phyloP scores from a whole-genome alignment of 306 rosid genomes.

The apple (Malus domestica) region DNA sequence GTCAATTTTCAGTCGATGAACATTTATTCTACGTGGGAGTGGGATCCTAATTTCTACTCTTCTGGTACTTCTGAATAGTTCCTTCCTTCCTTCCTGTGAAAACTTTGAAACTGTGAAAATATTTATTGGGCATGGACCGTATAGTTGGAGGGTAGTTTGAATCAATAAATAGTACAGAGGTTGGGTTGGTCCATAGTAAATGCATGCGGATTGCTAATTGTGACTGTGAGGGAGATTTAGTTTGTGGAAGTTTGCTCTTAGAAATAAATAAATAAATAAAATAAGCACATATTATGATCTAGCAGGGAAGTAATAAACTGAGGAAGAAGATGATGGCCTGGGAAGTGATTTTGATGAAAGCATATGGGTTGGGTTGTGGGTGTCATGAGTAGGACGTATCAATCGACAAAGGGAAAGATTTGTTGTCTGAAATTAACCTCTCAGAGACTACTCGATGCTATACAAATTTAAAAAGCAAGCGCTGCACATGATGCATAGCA shows the following conservation, averaged over 20 bases:
- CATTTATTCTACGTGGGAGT: background rate
- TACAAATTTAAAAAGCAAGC: background rate
- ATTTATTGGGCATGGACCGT: slow-evolving; percentile 29
- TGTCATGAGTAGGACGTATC: slow-evolving; percentile 97
- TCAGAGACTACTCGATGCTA: background rate
- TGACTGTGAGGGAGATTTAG: background rate
- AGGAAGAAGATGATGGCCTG: background rate
- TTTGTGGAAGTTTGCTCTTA: slow-evolving; percentile 49
- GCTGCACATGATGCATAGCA: background rate
- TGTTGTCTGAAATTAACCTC: slow-evolving; percentile 29
- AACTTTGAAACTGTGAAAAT: slow-evolving; percentile 15
- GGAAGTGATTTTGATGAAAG: background rate
- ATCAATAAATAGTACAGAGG: slow-evolving; percentile 34
- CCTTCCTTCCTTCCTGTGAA: background rate
- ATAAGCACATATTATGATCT: background rate
- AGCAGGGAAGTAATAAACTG: background rate
- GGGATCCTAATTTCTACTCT: background rate
- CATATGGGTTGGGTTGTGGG: slow-evolving; percentile 38
- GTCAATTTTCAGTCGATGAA: background rate
- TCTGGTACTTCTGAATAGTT: background rate
- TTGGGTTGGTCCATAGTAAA: slow-evolving; percentile 41
- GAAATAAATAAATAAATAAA: background rate
- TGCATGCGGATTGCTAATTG: slow-evolving; percentile 11
- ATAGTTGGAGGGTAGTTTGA: slow-evolving; percentile 42
- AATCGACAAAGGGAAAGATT: slow-evolving; percentile 70